Evolutionary conservation across 306 rosid species (phyloP).

Genomic region (Acmispon strigosus): DNA sequence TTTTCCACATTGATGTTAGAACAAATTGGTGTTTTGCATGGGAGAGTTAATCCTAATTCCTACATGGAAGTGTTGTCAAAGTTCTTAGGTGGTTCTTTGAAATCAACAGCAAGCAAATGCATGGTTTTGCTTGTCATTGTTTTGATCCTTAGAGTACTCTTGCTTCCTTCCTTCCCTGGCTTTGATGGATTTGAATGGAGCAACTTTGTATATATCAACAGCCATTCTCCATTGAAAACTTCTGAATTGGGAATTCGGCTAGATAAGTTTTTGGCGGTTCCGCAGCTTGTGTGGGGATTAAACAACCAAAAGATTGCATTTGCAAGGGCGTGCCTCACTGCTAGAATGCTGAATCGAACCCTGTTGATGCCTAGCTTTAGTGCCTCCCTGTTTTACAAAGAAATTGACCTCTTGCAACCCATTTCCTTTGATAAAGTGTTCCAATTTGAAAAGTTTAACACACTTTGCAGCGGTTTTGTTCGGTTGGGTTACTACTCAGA

Average conservation of each 20-base stretch:
- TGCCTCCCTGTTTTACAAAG: conserved; percentile 88
- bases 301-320: conserved; percentile 94
- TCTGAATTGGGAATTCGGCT: conserved; percentile 32
- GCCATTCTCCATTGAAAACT: conserved; percentile 18
- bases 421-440: conserved; percentile 76
- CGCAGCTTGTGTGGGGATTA: conserved; percentile 90
- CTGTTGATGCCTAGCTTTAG: conserved; percentile 89
- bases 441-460: conserved; percentile 58
- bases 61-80: conserved; percentile 47
- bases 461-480: conserved; percentile 56
- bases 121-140: conserved; percentile 41
- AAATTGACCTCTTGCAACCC: conserved; percentile 65
- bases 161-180: conserved; percentile 40
- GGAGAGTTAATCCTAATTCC: conserved; percentile 12
- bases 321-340: conserved; percentile 86
- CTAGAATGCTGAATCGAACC: conserved; percentile 77
- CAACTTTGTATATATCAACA: conserved; percentile 28
- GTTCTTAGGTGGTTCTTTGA: conserved; percentile 33
- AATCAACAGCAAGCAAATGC: conserved; percentile 55
- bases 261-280: conserved; percentile 70
- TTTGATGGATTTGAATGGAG: conserved; percentile 37
- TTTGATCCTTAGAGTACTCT: conserved; percentile 52
- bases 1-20: too few relatives aligned
- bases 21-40: conserved; percentile 16
- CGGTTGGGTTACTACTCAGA: conserved; percentile 47